These are phyloP conservation scores for Colletotrichum endophyticum DNA, from an alignment of 2,329 filamentous ascomycete genomes.

Conservation along the genomic window DNA sequence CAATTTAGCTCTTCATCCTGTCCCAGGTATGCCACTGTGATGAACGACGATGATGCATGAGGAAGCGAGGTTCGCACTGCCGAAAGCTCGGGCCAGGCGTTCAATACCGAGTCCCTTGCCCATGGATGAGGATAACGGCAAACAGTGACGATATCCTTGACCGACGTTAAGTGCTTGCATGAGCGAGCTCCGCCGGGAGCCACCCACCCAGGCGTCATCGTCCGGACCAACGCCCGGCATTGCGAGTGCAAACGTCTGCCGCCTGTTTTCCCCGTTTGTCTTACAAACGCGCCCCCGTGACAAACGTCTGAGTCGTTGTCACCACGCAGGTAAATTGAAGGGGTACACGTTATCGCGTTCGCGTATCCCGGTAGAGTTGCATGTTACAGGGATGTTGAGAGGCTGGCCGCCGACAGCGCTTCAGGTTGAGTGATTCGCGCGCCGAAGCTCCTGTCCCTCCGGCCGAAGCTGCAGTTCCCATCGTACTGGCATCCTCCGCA, in stretches of 20 bases:
- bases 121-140: neutral
- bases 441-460: neutral
- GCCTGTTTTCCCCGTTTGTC: neutral
- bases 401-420: neutral
- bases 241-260: neutral
- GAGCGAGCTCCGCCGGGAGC: neutral
- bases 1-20: fast-evolving
- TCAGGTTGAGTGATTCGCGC: neutral
- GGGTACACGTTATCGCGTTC: neutral
- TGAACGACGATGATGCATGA: neutral
- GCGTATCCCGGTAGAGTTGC: neutral
- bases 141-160: neutral
- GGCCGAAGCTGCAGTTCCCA: neutral
- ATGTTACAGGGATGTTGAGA: neutral
- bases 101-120: neutral
- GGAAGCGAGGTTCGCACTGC: neutral
- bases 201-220: neutral
- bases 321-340: neutral
- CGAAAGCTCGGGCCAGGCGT: neutral
- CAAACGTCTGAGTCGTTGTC: neutral
- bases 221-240: neutral
- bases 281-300: neutral
- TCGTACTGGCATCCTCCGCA: neutral
- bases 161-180: neutral
- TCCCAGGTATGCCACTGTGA: neutral